phyloP scores from a whole-genome alignment of 1,284 basidiomycete species.

The Malassezia cuniculi region DNA sequence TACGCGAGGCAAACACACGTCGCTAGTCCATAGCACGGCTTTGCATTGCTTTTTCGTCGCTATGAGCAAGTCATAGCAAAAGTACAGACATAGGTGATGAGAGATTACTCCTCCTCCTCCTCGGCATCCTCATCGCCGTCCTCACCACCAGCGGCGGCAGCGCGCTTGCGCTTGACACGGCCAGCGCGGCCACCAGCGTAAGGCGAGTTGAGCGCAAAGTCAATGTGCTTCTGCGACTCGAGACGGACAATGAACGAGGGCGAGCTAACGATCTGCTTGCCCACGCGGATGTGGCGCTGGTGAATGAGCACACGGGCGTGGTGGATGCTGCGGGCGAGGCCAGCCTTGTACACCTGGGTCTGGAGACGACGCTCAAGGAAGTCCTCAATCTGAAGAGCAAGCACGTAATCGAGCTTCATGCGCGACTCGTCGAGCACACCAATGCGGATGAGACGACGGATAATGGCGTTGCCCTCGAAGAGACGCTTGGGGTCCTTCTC shows the following conservation, averaged over 20 bases:
- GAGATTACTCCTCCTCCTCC: slow-evolving; percentile 57
- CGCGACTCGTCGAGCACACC: slow-evolving; percentile 98
- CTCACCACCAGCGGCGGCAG: slow-evolving; percentile 78
- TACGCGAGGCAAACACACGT: slow-evolving; percentile 25
- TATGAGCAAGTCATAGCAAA: neutral
- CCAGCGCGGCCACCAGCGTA: slow-evolving; percentile 94
- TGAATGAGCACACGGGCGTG: slow-evolving; percentile 96
- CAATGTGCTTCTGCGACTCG: slow-evolving; percentile 64
- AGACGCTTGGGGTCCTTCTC: slow-evolving; percentile 99
- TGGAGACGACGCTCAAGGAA: slow-evolving; percentile 98
- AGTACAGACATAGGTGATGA: neutral
- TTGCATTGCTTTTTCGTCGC: slow-evolving; percentile 11
- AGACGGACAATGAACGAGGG: slow-evolving; percentile 89
- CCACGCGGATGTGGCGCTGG: slow-evolving; percentile 93
- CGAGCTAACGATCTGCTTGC: slow-evolving; percentile 98
- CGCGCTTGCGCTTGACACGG: slow-evolving; percentile 98
- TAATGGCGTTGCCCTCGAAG: slow-evolving; percentile 97
- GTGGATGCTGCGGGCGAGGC: slow-evolving; percentile 95
- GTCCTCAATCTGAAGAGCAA: slow-evolving; percentile 97
- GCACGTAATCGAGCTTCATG: slow-evolving; percentile 83
- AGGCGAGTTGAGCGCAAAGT: slow-evolving; percentile 93
- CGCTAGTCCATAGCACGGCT: neutral
- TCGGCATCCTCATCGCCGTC: slow-evolving; percentile 71
- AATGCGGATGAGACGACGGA: slow-evolving; percentile 95
- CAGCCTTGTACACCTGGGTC: slow-evolving; percentile 99